Percentiles rank a stretch among this genome's conserved stretches.
phyloP scores from a whole-genome alignment of 2,329 filamentous ascomycete species.

The Pseudocercospora fijiensis region DNA sequence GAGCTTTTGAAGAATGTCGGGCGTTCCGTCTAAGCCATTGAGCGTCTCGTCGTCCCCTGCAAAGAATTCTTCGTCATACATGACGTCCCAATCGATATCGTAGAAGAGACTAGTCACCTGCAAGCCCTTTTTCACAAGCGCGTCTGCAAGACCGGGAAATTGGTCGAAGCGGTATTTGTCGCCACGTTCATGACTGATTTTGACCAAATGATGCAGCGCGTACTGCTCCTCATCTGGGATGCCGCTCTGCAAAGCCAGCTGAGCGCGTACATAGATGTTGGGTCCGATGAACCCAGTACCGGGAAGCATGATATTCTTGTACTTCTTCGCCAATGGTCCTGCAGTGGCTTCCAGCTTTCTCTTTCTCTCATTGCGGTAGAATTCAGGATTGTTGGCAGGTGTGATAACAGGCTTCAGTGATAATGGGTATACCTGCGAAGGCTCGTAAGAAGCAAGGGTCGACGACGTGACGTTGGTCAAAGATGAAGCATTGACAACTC shows the following conservation, averaged over 20 bases:
- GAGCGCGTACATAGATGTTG: slow-evolving; percentile 87
- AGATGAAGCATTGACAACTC: slow-evolving; percentile 39
- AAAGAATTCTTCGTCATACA: slow-evolving; percentile 61
- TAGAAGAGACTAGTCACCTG: slow-evolving; percentile 78
- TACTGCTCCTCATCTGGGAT: slow-evolving; percentile 84
- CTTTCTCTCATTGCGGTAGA: slow-evolving; percentile 61
- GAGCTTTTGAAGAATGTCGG: slow-evolving; percentile 71
- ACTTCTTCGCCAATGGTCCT: slow-evolving; percentile 47
- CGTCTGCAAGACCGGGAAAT: slow-evolving; percentile 84
- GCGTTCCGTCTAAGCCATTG: slow-evolving; percentile 66
- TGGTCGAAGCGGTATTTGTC: slow-evolving; percentile 96
- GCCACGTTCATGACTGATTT: slow-evolving; percentile 90
- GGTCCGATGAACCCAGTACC: slow-evolving; percentile 67
- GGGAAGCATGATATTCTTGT: slow-evolving; percentile 58
- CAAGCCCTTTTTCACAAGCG: slow-evolving; percentile 79
- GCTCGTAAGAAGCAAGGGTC: slow-evolving; percentile 68
- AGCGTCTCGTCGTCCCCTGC: slow-evolving; percentile 55
- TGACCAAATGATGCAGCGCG: slow-evolving; percentile 87
- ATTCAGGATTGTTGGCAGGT: slow-evolving; percentile 68
- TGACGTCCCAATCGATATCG: slow-evolving; percentile 75
- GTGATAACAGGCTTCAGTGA: slow-evolving; percentile 72
- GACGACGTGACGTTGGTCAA: slow-evolving; percentile 40
- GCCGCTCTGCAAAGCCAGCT: slow-evolving; percentile 77
- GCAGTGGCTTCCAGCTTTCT: slow-evolving; percentile 43
- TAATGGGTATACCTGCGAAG: slow-evolving; percentile 60